Percentiles rank a stretch among this genome's conserved stretches.
phyloP scores from a whole-genome alignment of 495 filamentous ascomycete genomes.

The Chaetomidium leptoderma region DNA sequence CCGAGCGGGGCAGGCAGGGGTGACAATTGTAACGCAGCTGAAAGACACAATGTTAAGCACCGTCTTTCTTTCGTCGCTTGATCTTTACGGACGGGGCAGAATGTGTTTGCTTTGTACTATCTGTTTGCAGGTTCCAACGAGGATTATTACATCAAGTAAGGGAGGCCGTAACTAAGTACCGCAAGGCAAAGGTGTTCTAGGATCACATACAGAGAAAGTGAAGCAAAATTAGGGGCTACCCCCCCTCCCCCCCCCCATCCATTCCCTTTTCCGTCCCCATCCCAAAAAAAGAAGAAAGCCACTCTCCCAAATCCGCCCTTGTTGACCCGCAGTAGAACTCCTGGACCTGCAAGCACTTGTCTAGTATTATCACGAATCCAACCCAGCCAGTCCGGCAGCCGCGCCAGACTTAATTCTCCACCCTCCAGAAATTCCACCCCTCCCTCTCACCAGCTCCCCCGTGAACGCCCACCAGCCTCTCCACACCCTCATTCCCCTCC shows the following conservation, averaged over 20 bases:
- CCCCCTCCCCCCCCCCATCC: not conserved
- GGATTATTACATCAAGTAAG: conserved; percentile 9
- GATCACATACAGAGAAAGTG: conserved; percentile 9
- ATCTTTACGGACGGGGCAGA: not conserved
- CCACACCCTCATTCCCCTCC: conserved; percentile 73
- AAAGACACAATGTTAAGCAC: conserved; percentile 23
- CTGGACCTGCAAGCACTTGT: no score
- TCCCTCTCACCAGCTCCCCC: conserved; percentile 60
- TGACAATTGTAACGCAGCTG: conserved; percentile 10
- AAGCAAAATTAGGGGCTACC: not conserved
- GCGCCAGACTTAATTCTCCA: conserved; percentile 42
- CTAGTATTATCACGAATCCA: not conserved
- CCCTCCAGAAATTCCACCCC: conserved; percentile 94
- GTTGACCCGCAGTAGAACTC: not conserved
- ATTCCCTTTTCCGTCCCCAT: not conserved
- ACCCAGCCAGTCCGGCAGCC: not conserved
- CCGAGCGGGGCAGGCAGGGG: conserved; percentile 6
- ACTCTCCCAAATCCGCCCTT: not conserved
- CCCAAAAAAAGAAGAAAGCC: not conserved
- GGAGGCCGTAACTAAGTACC: conserved; percentile 12
- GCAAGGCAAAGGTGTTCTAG: conserved; percentile 11
- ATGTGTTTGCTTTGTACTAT: conserved; percentile 1
- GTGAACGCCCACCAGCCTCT: conserved; percentile 65
- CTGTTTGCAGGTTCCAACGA: not conserved
- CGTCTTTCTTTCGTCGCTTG: not conserved